Percentiles rank a stretch among this genome's conserved stretches.
These are phyloP conservation scores for Fusarium scirpi DNA, from an alignment of 2,329 filamentous ascomycete genomes.

Conservation along the genomic window DNA sequence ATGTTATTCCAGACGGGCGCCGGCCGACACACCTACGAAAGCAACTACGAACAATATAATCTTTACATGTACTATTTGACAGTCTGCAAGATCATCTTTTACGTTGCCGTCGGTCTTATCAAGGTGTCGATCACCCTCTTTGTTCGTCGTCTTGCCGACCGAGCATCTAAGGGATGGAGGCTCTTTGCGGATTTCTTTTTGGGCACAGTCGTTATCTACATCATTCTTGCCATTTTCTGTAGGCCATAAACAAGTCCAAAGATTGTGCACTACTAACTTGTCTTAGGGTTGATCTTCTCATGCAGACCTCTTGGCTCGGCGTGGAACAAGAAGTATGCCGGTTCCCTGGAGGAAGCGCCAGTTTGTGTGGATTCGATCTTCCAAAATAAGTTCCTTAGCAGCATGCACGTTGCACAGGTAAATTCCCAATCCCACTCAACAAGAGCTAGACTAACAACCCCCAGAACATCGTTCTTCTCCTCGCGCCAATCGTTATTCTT, in stretches of 20 bases:
- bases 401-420: constrained; percentile 36
- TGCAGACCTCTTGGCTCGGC: constrained; percentile 9
- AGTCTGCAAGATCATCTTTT: constrained; percentile 20
- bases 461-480: constrained; percentile 18
- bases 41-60: constrained; percentile 23
- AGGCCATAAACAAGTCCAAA: background rate
- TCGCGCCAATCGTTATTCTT: constrained; percentile 20
- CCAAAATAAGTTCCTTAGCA: constrained; percentile 27
- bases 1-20: constrained; percentile 22
- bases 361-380: constrained; percentile 10
- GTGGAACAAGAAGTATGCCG: constrained; percentile 28
- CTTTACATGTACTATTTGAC: constrained; percentile 22
- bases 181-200: constrained; percentile 27
- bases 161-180: constrained; percentile 18
- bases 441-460: background rate
- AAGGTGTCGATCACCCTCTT: constrained; percentile 28
- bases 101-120: constrained; percentile 18
- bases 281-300: constrained; percentile 6
- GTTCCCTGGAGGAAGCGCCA: constrained; percentile 12
- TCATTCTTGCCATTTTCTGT: constrained; percentile 27
- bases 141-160: constrained; percentile 21
- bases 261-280: background rate
- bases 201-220: constrained; percentile 18
- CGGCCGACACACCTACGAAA: constrained; percentile 22
- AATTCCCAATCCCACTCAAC: background rate